A percentile compares a stretch with the other conserved stretches of the same genome.
Conservation (phyloP, 306 rosid genomes). For the Sindora glabra region DNA sequence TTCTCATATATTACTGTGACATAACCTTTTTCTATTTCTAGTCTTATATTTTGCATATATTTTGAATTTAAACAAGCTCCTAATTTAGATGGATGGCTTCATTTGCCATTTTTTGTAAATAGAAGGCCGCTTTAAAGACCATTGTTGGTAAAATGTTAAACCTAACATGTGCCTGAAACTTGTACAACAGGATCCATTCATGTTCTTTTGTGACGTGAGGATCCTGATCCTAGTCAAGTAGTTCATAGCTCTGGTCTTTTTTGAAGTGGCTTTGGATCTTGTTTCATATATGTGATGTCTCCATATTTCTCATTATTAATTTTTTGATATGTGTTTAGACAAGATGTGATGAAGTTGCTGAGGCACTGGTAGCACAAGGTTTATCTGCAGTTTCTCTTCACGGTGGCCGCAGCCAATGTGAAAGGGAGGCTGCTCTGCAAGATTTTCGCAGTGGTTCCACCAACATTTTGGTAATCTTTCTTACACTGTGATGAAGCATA, state of each 20-base stretch:
- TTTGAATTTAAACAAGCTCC: not conserved
- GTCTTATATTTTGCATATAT: not conserved
- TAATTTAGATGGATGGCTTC: not conserved
- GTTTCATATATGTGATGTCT: too few species aligned
- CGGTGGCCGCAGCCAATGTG: constrained; percentile 81
- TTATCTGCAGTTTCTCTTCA: constrained; percentile 83
- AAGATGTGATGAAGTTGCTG: constrained; percentile 74
- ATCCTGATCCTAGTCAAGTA: too few species aligned
- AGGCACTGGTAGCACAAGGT: constrained; percentile 79
- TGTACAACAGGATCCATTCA: too few species aligned
- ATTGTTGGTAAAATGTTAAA: too few species aligned
- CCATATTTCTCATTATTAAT: not conserved
- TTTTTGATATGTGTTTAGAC: constrained; percentile 43
- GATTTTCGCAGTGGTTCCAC: constrained; percentile 71
- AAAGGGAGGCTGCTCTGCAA: constrained; percentile 78
- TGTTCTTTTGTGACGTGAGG: too few species aligned
- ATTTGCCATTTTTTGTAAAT: too few species aligned
- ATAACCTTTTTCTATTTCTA: not conserved
- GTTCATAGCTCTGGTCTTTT: too few species aligned
- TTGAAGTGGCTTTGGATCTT: too few species aligned
- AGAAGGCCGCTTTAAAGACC: too few species aligned
- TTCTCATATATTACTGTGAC: not conserved
- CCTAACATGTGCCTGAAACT: too few species aligned
- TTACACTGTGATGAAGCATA: not conserved
- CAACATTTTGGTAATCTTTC: constrained; percentile 57